A percentile compares a stretch with the other conserved stretches of the same genome.
These are phyloP conservation scores for Spergularia marina DNA, from an alignment of 148 eudicot genomes.

Conservation along the genomic window DNA sequence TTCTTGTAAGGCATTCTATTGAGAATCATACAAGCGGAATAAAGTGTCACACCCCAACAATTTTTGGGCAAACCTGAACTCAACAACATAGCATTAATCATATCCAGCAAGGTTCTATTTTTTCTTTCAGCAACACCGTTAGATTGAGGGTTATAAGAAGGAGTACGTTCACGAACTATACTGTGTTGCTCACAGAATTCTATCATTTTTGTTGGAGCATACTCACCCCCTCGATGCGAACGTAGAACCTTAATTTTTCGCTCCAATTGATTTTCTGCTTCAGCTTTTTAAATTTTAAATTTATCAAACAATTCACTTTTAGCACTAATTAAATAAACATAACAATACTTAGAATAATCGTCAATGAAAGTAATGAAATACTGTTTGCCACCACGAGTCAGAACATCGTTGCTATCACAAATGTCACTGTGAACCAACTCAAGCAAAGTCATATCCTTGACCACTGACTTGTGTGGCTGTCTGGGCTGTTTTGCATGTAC, in stretches of 20 bases:
- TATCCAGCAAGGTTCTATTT: conserved; percentile 12
- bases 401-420: neutral
- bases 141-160: neutral
- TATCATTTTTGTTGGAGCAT: neutral
- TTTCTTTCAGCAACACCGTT: conserved; percentile 17
- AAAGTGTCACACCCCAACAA: conserved; percentile 1
- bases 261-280: neutral
- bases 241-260: conserved; percentile 5
- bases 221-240: conserved; percentile 11
- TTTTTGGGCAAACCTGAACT: neutral
- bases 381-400: neutral
- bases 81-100: conserved; percentile 9
- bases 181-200: conserved; percentile 9
- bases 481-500: neutral
- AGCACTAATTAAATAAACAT: neutral
- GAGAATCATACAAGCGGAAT: no score
- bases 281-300: no score
- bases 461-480: neutral
- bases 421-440: conserved; percentile 9
- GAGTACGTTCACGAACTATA: neutral
- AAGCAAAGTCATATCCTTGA: neutral
- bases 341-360: neutral
- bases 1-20: no score
- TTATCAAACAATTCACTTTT: no score
- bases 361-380: conserved; percentile 18